These are phyloP conservation scores for Bondarzewia mesenterica DNA, from an alignment of 1,284 basidiomycete genomes.

Conservation along the genomic window DNA sequence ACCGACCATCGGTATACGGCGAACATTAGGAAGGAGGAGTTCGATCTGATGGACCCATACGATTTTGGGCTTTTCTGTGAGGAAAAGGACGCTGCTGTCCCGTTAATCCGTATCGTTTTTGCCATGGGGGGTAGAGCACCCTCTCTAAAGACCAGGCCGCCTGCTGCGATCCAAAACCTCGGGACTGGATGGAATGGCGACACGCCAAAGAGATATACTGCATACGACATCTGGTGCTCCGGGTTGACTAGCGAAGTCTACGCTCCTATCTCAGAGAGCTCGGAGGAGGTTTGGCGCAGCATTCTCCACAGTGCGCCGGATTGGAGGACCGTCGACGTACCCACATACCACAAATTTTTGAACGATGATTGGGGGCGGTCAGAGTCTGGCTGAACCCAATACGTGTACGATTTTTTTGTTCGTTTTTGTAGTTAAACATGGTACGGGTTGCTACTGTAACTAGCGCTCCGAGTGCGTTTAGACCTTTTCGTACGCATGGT, in stretches of 20 bases:
- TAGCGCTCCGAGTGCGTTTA: too few species aligned
- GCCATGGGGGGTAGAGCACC: constrained; percentile 8
- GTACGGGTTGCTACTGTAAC: too few species aligned
- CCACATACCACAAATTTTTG: not conserved
- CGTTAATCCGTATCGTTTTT: constrained; percentile 18
- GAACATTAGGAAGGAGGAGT: constrained; percentile 3
- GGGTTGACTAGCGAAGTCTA: not conserved
- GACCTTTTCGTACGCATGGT: too few species aligned
- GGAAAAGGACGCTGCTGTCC: constrained; percentile 6
- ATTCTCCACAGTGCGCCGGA: not conserved
- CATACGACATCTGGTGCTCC: constrained; percentile 16
- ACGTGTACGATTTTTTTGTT: too few species aligned
- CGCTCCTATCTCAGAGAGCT: not conserved
- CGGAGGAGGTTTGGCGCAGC: not conserved
- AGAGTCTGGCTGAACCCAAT: too few species aligned
- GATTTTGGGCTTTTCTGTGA: constrained; percentile 10
- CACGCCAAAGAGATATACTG: constrained; percentile 6
- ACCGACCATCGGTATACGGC: constrained; percentile 12
- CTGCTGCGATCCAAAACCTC: too few species aligned
- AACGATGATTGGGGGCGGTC: too few species aligned
- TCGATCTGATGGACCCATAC: constrained; percentile 16
- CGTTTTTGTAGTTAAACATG: too few species aligned
- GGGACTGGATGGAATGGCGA: too few species aligned
- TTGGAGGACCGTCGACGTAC: not conserved
- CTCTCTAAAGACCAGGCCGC: not conserved